Conservation (phyloP, 208 protist genomes). For the Wallacemonas rigidus region DNA sequence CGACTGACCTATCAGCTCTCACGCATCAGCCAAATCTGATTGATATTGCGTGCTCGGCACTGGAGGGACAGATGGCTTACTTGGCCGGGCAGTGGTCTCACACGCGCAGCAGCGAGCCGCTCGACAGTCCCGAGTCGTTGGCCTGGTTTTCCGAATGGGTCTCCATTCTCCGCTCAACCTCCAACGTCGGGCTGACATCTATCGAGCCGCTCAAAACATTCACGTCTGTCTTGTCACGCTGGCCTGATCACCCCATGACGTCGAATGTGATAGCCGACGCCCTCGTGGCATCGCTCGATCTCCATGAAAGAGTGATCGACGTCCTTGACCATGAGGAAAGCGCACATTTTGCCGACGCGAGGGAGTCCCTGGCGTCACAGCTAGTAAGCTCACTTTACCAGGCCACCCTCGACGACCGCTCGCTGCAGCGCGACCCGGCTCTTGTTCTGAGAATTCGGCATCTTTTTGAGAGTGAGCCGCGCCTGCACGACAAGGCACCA, state of each 20-base stretch:
- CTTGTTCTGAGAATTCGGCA: conserved; percentile 58
- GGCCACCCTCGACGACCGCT: neutral
- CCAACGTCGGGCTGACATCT: conserved; percentile 26
- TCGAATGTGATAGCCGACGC: neutral
- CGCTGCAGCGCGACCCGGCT: conserved; percentile 38
- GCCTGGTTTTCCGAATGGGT: conserved; percentile 17
- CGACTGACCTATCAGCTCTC: conserved; percentile 26
- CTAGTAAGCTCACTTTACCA: conserved; percentile 27
- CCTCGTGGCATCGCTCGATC: neutral
- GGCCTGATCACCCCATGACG: neutral
- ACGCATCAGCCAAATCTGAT: conserved; percentile 79
- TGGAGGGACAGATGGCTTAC: conserved; percentile 50
- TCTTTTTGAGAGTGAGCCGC: conserved; percentile 61
- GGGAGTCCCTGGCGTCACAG: conserved; percentile 15
- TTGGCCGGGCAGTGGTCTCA: conserved; percentile 11
- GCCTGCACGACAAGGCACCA: conserved; percentile 34
- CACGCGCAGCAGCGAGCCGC: no score
- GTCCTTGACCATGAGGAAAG: conserved; percentile 47
- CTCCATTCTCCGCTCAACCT: conserved; percentile 20
- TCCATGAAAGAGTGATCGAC: conserved; percentile 48
- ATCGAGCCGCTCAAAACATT: conserved; percentile 17
- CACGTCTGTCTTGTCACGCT: neutral
- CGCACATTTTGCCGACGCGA: conserved; percentile 20
- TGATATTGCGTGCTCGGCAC: conserved; percentile 66
- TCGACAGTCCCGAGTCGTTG: neutral